Base-by-base conservation (phyloP, 371 early-diverging fungal genomes). In the Haplosporangium sp. region DNA sequence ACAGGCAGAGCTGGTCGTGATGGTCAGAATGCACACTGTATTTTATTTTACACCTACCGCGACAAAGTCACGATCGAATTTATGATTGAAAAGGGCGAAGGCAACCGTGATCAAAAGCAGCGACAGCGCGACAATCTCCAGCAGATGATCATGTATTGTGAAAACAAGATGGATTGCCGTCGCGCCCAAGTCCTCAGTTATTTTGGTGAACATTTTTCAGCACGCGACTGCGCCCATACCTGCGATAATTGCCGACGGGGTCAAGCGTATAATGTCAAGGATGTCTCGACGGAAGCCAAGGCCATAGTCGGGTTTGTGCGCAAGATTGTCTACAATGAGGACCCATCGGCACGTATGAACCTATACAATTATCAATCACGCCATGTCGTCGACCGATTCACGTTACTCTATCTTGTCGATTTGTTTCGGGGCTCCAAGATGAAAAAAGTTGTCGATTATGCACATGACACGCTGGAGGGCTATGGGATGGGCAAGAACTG, bases 1-100 rank as follows among this genome's bases (percentile, higher is more conserved):
- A 99, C 98, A 0, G 99, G 99, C 0, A 91, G 99, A 23, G 99
- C 99, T 0, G 99, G 99, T 10, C 92, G 99, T 37, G 99, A 99
- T 87, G 99, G 99, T 7, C 74, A 90, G 43, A 85, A 89, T 52
- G 92, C 97, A 4, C 83, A 85, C 2, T 99, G 99, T 82, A 84
- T 98, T 0, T 69, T 99, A 36, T 99, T 91, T 69, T 99, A 97
- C 80, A 77, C 83, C 0, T 96, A 91, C 82, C 75, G 75, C 2
- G 99, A 99, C 85, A 96, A 92, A 46, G 80, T 73, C 1, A 86
- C 85, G 0, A 88, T 91, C 20, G 83, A 86, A 37, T 87, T 84
- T 73, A 85, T 99, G 85, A 99, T 99, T 57, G 90, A 95, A 11
- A 85, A 86, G 50, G 93, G 97, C 13, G 98, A 98, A 5, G 97